Evolutionary conservation across 108 stramenopile species (phyloP).

Genomic region (Conticribra guillardii): DNA sequence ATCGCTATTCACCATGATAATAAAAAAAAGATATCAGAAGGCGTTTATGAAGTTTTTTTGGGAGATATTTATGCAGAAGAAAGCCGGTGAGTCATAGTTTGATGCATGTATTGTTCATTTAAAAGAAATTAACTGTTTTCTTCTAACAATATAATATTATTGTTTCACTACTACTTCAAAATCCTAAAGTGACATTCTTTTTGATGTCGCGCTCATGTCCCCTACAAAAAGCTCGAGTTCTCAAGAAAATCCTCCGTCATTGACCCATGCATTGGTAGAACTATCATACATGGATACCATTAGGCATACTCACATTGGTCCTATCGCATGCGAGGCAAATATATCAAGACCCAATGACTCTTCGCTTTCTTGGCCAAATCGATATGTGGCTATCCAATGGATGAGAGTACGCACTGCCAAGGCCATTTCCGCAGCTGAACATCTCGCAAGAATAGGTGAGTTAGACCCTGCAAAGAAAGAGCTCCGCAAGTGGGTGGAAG

Average conservation of each 20-base stretch:
- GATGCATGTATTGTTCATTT: background rate
- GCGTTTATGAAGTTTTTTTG: slow-evolving; percentile 40
- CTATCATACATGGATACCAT: slow-evolving; percentile 40
- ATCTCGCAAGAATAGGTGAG: slow-evolving; percentile 28
- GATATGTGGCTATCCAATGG: slow-evolving; percentile 45
- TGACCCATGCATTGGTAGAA: slow-evolving; percentile 32
- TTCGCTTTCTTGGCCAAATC: slow-evolving; percentile 34
- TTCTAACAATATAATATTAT: too few relatives aligned
- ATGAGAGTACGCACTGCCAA: slow-evolving; percentile 42
- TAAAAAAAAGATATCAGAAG: slow-evolving; percentile 33
- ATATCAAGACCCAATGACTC: slow-evolving; percentile 36
- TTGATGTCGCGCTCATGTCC: slow-evolving; percentile 31
- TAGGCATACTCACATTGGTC: slow-evolving; percentile 33
- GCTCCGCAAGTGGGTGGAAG: slow-evolving; percentile 28
- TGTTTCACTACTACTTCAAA: too few relatives aligned
- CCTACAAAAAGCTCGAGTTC: slow-evolving; percentile 10
- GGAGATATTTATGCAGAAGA: slow-evolving; percentile 68
- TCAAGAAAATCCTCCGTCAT: slow-evolving; percentile 4
- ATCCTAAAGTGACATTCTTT: slow-evolving; percentile 43
- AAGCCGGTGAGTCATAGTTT: background rate
- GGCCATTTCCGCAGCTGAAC: slow-evolving; percentile 23
- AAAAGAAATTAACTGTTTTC: too few relatives aligned
- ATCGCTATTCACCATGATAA: slow-evolving; percentile 54
- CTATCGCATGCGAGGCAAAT: slow-evolving; percentile 16
- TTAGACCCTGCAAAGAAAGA: slow-evolving; percentile 31